Evolutionary conservation across 805 yeast species (phyloP).

Genomic region (Metschnikowia lochheadii): DNA sequence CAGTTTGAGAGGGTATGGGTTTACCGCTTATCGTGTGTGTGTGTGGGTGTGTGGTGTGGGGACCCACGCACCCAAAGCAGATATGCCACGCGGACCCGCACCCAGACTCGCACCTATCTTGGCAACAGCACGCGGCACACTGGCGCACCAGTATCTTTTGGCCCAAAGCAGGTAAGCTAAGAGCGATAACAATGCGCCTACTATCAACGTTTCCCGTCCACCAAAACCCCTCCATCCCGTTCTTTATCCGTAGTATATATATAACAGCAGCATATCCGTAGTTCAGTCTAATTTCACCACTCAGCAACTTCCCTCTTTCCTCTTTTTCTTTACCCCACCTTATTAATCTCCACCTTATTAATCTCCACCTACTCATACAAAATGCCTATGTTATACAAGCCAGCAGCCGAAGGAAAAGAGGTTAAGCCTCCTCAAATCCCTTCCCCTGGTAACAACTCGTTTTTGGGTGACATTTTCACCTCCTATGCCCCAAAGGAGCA

Average conservation of each 20-base stretch:
- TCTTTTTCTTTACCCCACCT: not conserved
- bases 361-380: constrained; percentile 23
- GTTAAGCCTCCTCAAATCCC: constrained; percentile 57
- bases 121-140: not conserved
- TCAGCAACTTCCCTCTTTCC: no score
- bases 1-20: no score
- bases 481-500: constrained; percentile 58
- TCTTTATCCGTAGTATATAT: no score
- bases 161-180: not conserved
- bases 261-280: no score
- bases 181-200: not conserved
- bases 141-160: not conserved
- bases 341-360: not conserved
- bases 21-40: not conserved
- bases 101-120: not conserved
- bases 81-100: not conserved
- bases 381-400: constrained; percentile 55
- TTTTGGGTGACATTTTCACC: constrained; percentile 61
- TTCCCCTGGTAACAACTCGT: constrained; percentile 64
- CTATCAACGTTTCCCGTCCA: no score
- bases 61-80: not conserved
- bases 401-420: constrained; percentile 49
- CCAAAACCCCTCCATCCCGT: not conserved
- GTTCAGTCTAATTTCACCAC: no score
- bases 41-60: not conserved